These are phyloP conservation scores for Paratinospora sagittata DNA, from an alignment of 164 flowering plant genomes.

Conservation along the genomic window DNA sequence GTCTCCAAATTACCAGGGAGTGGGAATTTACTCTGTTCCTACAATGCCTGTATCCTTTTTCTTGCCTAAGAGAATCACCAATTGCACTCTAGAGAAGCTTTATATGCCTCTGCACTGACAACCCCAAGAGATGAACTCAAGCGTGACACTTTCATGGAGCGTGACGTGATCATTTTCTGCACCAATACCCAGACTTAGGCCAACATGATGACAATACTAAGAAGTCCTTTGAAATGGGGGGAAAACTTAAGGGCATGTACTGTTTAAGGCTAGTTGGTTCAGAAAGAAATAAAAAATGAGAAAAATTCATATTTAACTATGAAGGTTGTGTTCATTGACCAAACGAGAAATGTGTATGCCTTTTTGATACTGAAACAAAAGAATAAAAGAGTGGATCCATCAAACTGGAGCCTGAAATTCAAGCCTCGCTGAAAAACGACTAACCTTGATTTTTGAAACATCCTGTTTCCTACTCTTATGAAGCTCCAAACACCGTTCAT, in stretches of 20 bases:
- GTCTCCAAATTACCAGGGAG: background rate
- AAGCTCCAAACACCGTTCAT: slow-evolving; percentile 87
- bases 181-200: background rate
- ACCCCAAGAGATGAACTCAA: background rate
- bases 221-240: background rate
- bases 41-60: background rate
- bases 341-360: background rate
- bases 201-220: too few relatives aligned
- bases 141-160: background rate
- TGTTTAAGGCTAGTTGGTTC: too few relatives aligned
- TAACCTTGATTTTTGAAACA: slow-evolving; percentile 61
- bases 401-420: background rate
- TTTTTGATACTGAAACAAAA: background rate
- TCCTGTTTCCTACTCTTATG: slow-evolving; percentile 59
- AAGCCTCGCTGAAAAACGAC: background rate
- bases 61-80: background rate
- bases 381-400: background rate
- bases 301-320: background rate
- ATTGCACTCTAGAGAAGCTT: too few relatives aligned
- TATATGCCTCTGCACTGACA: background rate
- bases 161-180: too few relatives aligned
- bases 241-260: too few relatives aligned
- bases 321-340: background rate
- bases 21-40: background rate
- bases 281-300: background rate